phyloP scores from a whole-genome alignment of 2,329 filamentous ascomycete genomes.

The Botrytis fabae region DNA sequence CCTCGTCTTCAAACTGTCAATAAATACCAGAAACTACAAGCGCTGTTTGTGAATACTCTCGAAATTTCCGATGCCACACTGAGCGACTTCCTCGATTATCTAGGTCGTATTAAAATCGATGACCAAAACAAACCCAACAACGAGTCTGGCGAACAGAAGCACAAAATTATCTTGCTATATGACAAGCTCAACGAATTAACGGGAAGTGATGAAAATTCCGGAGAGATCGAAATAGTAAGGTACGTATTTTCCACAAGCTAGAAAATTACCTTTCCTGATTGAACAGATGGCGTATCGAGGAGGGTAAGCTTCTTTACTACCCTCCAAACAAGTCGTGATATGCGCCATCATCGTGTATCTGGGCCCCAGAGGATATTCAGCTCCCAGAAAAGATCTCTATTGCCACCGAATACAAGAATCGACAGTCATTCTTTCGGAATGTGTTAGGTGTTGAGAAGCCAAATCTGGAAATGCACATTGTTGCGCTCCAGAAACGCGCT shows the following conservation, averaged over 20 bases:
- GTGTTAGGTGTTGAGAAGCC: not conserved
- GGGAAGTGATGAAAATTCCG: rapidly evolving
- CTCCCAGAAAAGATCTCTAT: not conserved
- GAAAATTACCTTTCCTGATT: not conserved
- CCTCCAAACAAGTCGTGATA: not conserved
- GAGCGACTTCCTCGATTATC: not conserved
- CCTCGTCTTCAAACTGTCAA: not conserved
- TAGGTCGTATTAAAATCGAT: not conserved
- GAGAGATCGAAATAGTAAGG: not conserved
- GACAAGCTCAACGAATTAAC: not conserved
- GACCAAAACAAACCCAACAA: not conserved
- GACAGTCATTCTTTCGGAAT: not conserved
- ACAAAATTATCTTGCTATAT: not conserved
- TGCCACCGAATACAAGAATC: not conserved
- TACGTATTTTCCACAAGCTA: not conserved
- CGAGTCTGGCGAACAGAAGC: not conserved
- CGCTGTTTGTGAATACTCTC: not conserved
- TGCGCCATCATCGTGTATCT: not conserved
- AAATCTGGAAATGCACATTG: not conserved
- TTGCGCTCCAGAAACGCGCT: not conserved
- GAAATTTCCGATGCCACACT: not conserved
- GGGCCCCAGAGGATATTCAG: not conserved
- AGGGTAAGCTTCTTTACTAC: not conserved
- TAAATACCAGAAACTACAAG: not conserved
- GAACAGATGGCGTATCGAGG: not conserved